Conservation (phyloP, 2,329 filamentous ascomycete genomes). For the Phyllosticta citrichinensis region DNA sequence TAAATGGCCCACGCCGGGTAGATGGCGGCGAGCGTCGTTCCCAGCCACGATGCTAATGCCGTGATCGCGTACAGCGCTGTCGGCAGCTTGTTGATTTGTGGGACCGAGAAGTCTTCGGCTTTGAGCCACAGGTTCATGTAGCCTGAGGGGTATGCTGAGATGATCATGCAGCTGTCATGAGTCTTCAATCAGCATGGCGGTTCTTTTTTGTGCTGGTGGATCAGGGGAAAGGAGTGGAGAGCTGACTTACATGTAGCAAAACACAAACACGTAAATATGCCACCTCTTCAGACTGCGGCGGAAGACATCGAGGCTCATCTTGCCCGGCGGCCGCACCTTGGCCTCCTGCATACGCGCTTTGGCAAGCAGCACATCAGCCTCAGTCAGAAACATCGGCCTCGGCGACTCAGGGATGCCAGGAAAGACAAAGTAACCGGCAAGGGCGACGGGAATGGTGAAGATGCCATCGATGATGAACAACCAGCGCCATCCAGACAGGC, state of each 20-base stretch:
- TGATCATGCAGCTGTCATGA: conserved; percentile 19
- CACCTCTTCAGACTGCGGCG: conserved; percentile 38
- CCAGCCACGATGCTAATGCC: conserved; percentile 40
- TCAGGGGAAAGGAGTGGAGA: conserved; percentile 11
- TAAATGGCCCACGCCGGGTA: conserved; percentile 43
- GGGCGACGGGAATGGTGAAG: conserved; percentile 46
- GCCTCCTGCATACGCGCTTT: conserved; percentile 21
- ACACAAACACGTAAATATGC: conserved; percentile 43
- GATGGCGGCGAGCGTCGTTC: conserved; percentile 41
- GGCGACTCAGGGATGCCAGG: conserved; percentile 42
- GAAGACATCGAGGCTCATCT: conserved; percentile 34
- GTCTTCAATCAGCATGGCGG: not conserved
- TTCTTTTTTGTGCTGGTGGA: not conserved
- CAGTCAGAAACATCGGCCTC: conserved; percentile 39
- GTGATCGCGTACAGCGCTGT: conserved; percentile 40
- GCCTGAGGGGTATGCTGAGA: conserved; percentile 32
- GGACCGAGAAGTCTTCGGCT: conserved; percentile 36
- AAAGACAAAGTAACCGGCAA: conserved; percentile 46
- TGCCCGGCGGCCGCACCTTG: conserved; percentile 29
- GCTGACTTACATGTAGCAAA: conserved; percentile 37
- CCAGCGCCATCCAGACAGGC: conserved; percentile 41
- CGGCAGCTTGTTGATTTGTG: conserved; percentile 41
- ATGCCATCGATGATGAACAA: conserved; percentile 50
- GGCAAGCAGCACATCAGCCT: conserved; percentile 23
- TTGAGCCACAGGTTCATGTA: conserved; percentile 48